phyloP scores from a whole-genome alignment of 768 basidiomycete species.

The Termitomyces heimii region DNA sequence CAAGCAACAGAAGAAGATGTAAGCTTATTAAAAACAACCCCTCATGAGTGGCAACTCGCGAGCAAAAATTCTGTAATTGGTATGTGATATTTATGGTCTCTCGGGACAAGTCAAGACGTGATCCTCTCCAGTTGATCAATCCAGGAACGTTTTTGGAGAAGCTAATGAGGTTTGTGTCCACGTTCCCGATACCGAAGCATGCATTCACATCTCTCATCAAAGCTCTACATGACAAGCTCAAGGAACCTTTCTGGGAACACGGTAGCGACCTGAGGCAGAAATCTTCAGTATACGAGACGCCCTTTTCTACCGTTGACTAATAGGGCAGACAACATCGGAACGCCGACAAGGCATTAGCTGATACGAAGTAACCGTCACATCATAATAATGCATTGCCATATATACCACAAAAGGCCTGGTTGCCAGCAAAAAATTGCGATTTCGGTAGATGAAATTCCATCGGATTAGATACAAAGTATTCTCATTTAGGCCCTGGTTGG shows the following conservation, averaged over 20 bases:
- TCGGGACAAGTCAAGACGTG: background rate
- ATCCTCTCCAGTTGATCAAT: conserved; percentile 24
- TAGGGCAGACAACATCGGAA: conserved; percentile 25
- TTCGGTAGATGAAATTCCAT: background rate
- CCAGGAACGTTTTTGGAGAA: conserved; percentile 42
- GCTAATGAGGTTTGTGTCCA: conserved; percentile 21
- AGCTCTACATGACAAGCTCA: conserved; percentile 17
- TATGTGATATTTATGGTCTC: conserved; percentile 21
- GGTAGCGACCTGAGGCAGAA: background rate
- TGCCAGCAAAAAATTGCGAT: background rate
- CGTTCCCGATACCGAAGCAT: conserved; percentile 1
- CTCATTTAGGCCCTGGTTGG: background rate
- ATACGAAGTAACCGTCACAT: background rate
- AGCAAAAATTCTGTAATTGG: conserved; percentile 47
- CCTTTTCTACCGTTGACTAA: conserved; percentile 1
- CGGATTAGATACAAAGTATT: background rate
- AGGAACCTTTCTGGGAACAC: conserved; percentile 2
- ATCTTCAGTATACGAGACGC: conserved; percentile 11
- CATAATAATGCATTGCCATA: background rate
- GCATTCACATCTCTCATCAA: background rate
- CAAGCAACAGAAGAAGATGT: conserved; percentile 21
- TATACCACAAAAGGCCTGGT: background rate
- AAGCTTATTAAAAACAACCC: conserved; percentile 20
- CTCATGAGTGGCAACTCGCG: conserved; percentile 43
- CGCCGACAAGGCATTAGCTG: conserved; percentile 22